These are phyloP conservation scores for Tylopilus vinaceipallidus DNA, from an alignment of 768 basidiomycete genomes.

Conservation along the genomic window DNA sequence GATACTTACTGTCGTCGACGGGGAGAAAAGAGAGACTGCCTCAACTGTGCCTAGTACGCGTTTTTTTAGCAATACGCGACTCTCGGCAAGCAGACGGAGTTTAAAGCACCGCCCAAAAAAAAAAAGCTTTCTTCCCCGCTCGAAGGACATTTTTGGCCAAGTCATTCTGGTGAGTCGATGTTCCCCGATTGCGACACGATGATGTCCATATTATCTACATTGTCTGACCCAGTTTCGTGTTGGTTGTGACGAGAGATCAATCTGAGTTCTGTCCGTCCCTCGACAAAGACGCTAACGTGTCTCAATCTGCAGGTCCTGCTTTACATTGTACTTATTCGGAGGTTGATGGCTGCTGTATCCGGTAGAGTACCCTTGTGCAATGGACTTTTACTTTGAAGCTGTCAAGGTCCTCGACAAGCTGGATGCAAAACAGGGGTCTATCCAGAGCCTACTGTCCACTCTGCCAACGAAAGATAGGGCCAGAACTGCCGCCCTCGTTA, in stretches of 20 bases:
- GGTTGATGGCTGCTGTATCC: constrained; percentile 28
- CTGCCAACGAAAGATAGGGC: constrained; percentile 74
- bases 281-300: constrained; percentile 29
- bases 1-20: constrained; percentile 28
- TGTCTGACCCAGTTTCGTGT: constrained; percentile 65
- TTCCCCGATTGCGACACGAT: constrained; percentile 28
- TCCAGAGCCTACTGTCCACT: constrained; percentile 77
- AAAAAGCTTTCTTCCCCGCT: background rate
- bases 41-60: constrained; percentile 14
- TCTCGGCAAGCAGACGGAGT: constrained; percentile 33
- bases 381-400: constrained; percentile 97
- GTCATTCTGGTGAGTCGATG: constrained; percentile 21
- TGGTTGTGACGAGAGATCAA: constrained; percentile 48
- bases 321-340: constrained; percentile 20
- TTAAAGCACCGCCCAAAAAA: constrained; percentile 19
- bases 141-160: background rate
- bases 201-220: constrained; percentile 88
- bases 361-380: constrained; percentile 38
- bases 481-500: constrained; percentile 81
- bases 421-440: constrained; percentile 87
- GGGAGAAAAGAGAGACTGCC: constrained; percentile 3
- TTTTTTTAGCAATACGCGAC: constrained; percentile 30
- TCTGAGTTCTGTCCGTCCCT: constrained; percentile 23
- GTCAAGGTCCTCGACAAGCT: constrained; percentile 80
- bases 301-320: constrained; percentile 13